Evolutionary conservation across 257 asterid species (phyloP), one percentile per base, ranked within the genome.

Genomic region (Penstemon eatonii): DNA sequence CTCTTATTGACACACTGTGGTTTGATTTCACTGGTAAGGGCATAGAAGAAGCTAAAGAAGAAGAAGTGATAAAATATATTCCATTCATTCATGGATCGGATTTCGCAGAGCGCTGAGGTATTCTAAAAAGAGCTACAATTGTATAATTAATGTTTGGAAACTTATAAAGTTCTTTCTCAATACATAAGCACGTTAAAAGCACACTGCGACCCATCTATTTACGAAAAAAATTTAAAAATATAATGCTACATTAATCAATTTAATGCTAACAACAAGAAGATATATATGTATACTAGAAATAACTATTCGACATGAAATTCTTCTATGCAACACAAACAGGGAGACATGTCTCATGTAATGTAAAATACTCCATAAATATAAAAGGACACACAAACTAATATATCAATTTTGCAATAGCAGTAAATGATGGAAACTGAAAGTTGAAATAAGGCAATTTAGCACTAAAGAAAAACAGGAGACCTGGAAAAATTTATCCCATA

Each of bases 401-500:
- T 46, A 46, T 46, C 51, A 6, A 9, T 46, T 46, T 55, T 60
- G 44, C 38, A 59, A 47, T 65, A 54, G 41, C 66, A 51, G 75
- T 52, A 38, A 45, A 19, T 38, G 47, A 54, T 58, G 61, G 52
- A 10, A 19, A 53, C 39, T 51, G 5, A 47, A 61, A 19, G 13
- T 7, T 39, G 33, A 50, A 25, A 68, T 25, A 25, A 25, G 33
- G 33, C 36, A 36, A 46, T 52, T 46, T 49, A 11, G 38, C 54
- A 60, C 10, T 41, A 60, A 39, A 15, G 4, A 46, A 54, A 53
- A 64, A 54, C 45, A 42, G 46, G 25, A 63, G 77, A 91, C 99
- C 98, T 94, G 96, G 73, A 94, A 94, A 80, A 94, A 94, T 74
- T 75, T 89, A 65, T 91, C 96, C 99, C 99, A 94, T 41, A 94